Evolutionary conservation across 257 asterid genomes (phyloP).

Genomic region (Nicotiana sylvestris): DNA sequence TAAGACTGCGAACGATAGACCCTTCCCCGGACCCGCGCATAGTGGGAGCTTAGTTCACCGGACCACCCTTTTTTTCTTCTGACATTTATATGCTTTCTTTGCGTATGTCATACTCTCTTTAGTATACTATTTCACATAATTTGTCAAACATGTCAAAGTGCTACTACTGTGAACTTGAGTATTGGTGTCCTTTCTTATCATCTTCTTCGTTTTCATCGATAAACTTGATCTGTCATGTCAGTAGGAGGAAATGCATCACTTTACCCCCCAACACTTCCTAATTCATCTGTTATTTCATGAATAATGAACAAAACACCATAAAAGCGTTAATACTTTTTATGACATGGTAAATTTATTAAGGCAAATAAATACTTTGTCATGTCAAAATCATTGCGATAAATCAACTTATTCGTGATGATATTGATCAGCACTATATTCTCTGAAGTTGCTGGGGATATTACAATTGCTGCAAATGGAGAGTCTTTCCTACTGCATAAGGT

Average conservation of each 20-base stretch:
- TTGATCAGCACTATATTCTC: conserved; percentile 43
- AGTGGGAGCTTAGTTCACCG: no score
- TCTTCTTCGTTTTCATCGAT: background rate
- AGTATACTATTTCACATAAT: background rate
- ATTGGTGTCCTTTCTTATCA: background rate
- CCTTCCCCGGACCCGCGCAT: no score
- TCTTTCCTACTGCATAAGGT: conserved; percentile 64
- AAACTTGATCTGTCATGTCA: background rate
- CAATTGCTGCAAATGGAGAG: conserved; percentile 42
- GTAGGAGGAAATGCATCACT: background rate
- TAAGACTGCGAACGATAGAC: no score
- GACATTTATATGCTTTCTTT: background rate
- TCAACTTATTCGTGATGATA: background rate
- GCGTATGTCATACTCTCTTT: background rate
- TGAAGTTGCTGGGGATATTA: conserved; percentile 67
- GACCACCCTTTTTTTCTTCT: background rate
- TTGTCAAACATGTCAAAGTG: background rate
- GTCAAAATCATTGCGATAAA: background rate
- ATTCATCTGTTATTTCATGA: background rate
- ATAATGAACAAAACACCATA: background rate
- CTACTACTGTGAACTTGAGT: background rate
- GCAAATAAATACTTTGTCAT: background rate
- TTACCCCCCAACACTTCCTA: background rate
- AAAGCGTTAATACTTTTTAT: background rate
- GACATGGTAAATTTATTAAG: background rate